Evolutionary conservation across 2,329 filamentous ascomycete species (phyloP).

Genomic region (Diplodia intermedia): DNA sequence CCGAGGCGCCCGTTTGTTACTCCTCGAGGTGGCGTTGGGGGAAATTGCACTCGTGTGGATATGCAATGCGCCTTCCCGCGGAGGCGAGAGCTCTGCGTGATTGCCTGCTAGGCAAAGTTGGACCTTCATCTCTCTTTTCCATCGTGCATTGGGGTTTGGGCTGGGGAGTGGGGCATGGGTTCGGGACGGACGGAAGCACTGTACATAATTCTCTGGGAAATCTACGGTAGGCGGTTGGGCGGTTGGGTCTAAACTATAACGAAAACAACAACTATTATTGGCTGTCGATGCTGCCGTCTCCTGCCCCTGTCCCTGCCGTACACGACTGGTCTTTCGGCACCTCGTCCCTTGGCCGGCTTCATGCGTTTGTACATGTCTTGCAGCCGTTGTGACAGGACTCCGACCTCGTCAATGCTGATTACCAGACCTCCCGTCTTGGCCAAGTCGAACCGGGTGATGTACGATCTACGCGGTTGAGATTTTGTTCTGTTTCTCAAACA

Average conservation of each 20-base stretch:
- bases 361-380: slow-evolving; percentile 13
- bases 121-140: slow-evolving; percentile 2
- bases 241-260: slow-evolving; percentile 8
- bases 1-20: neutral
- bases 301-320: neutral
- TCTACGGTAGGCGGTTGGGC: slow-evolving; percentile 5
- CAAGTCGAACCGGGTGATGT: neutral
- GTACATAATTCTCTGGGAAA: neutral
- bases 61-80: neutral
- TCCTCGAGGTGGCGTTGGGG: slow-evolving; percentile 13
- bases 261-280: neutral
- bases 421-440: neutral
- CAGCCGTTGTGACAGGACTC: neutral
- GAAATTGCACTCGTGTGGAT: slow-evolving; percentile 17
- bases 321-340: neutral
- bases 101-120: slow-evolving; percentile 6
- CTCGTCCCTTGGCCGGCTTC: neutral
- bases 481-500: neutral
- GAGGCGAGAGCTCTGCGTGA: neutral
- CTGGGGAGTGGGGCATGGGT: neutral
- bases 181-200: neutral
- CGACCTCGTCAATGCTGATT: neutral
- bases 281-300: neutral
- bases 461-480: no score
- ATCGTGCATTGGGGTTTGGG: slow-evolving; percentile 11